Conservation (phyloP, 495 filamentous ascomycete species). For the Neurospora cerealis region DNA sequence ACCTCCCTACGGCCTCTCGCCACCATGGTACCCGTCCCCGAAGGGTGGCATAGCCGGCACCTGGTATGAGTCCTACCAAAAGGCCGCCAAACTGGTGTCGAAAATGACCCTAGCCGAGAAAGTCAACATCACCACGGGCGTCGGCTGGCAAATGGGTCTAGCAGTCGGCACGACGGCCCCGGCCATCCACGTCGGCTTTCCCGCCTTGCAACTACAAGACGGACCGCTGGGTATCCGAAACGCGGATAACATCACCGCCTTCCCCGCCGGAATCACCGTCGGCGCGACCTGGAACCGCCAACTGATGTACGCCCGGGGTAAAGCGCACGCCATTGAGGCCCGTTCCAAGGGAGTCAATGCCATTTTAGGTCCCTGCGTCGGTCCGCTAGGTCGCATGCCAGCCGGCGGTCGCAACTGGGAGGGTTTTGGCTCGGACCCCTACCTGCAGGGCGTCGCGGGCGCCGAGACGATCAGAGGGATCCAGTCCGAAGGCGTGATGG, state of each 20-base stretch:
- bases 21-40: slow-evolving; percentile 80
- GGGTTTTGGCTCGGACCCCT: slow-evolving; percentile 65
- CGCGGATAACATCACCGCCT: slow-evolving; percentile 56
- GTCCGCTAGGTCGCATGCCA: slow-evolving; percentile 60
- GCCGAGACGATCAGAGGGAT: slow-evolving; percentile 60
- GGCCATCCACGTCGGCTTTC: slow-evolving; percentile 63
- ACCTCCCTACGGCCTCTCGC: slow-evolving; percentile 44
- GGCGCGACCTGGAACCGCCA: slow-evolving; percentile 54
- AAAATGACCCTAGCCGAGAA: slow-evolving; percentile 86
- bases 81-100: slow-evolving; percentile 67
- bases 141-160: slow-evolving; percentile 81
- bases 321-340: slow-evolving; percentile 58
- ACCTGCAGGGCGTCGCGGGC: slow-evolving; percentile 57
- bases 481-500: slow-evolving; percentile 62
- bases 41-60: slow-evolving; percentile 59
- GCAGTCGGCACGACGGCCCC: slow-evolving; percentile 86
- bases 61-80: slow-evolving; percentile 75
- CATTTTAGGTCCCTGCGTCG: slow-evolving; percentile 58
- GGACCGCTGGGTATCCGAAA: slow-evolving; percentile 59
- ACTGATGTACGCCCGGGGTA: slow-evolving; percentile 58
- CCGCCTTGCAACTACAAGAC: slow-evolving; percentile 81
- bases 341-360: slow-evolving; percentile 65
- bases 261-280: slow-evolving; percentile 56
- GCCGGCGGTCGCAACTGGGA: slow-evolving; percentile 71
- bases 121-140: slow-evolving; percentile 89